These are phyloP conservation scores for Puccinellia tenuiflora DNA, from an alignment of 176 grass and related monocot species.

Conservation along the genomic window DNA sequence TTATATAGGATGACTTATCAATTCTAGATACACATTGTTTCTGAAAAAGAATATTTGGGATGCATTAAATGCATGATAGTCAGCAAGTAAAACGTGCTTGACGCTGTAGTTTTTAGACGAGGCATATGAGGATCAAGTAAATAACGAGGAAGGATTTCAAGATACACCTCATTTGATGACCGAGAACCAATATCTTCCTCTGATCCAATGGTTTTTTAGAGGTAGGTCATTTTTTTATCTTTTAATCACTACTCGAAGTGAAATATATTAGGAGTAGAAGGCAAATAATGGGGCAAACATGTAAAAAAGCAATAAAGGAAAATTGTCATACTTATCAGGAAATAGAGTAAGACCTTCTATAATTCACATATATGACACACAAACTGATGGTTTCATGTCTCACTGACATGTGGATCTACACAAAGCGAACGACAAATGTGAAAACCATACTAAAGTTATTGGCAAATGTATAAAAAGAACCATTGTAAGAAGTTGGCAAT, in stretches of 20 bases:
- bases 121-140: background rate
- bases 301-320: background rate
- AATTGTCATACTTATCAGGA: background rate
- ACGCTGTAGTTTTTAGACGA: background rate
- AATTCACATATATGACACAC: background rate
- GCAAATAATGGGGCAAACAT: background rate
- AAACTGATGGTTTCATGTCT: background rate
- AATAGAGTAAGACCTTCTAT: background rate
- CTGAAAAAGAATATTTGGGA: background rate
- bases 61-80: background rate
- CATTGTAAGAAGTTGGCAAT: no score
- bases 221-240: background rate
- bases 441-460: no score
- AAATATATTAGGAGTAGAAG: background rate
- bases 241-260: background rate
- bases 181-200: background rate
- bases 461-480: no score
- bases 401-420: background rate
- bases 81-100: background rate
- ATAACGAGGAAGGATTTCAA: background rate
- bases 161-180: background rate
- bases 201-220: background rate
- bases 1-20: background rate
- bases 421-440: background rate
- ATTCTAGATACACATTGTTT: background rate